Percentiles rank a stretch among this genome's conserved stretches.
phyloP scores from a whole-genome alignment of 345 rosid species.

The Lepidium didymum region DNA sequence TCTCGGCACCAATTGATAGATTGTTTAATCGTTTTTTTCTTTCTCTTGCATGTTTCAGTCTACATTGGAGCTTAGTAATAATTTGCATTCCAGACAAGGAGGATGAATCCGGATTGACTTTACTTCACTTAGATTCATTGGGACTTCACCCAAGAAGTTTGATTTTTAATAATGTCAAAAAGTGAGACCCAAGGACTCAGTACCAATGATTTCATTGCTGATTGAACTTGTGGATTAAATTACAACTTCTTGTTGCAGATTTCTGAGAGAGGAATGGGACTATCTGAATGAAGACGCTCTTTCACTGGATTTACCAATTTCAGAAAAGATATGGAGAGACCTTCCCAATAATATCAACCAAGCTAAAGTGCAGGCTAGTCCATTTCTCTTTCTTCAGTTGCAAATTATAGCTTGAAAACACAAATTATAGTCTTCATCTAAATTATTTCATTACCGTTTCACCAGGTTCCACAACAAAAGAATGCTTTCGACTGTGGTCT shows the following conservation, averaged over 20 bases:
- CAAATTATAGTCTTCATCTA: neutral
- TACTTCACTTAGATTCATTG: constrained; percentile 88
- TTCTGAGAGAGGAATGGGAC: constrained; percentile 75
- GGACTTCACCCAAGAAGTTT: constrained; percentile 52
- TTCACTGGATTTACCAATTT: constrained; percentile 53
- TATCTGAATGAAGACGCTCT: constrained; percentile 45
- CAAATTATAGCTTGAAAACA: neutral
- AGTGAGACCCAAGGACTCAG: constrained; percentile 36
- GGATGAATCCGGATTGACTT: constrained; percentile 68
- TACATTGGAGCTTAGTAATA: constrained; percentile 95
- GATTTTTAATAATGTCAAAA: constrained; percentile 58
- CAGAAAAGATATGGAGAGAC: constrained; percentile 52
- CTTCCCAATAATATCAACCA: constrained; percentile 54
- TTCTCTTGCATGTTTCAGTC: constrained; percentile 34
- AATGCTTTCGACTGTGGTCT: constrained; percentile 94
- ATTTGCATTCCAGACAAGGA: constrained; percentile 77
- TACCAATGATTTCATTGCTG: neutral
- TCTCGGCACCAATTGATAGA: neutral
- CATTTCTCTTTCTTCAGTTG: neutral
- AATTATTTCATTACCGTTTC: neutral
- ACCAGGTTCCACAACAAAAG: constrained; percentile 90
- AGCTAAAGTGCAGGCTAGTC: constrained; percentile 43
- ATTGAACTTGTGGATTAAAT: neutral
- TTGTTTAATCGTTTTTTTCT: neutral
- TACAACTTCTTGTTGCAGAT: constrained; percentile 33